Base-by-base conservation (phyloP, 768 basidiomycete species). In the Lactarius sanguifluus region DNA sequence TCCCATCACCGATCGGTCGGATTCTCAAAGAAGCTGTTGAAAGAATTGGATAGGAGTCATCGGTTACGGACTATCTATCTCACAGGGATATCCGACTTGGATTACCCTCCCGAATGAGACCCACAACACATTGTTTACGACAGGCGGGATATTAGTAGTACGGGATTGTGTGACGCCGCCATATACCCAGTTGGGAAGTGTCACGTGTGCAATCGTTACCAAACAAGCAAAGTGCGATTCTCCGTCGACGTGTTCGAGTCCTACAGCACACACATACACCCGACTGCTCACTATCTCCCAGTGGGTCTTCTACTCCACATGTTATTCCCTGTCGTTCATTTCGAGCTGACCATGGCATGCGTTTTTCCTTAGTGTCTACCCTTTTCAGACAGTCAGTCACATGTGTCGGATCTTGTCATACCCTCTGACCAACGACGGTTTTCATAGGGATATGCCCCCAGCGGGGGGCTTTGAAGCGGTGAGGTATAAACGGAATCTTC, bases 401-500 rank as follows among this genome's bases (percentile, higher is more conserved):
- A 58, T 52, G 57, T 55, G 34, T 70, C 45, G 45, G 16, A 32
- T 41, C 45, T 47, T 66, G 66, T 68, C 63, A 65, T 72, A 68
- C 66, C 64, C 59, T 66, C 55, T 57, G 52, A 65, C 64, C n/a
- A 64, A 67, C 54, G 47, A 40, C 59, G 32, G 43, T 20, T 65
- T 65, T 71, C 64, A 65, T 78, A 97, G 96, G 79, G 96, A 99
- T 75, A 90, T 99, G 87, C 96, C 96, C 72, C 96, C 96, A 50
- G 72, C 87, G 55, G 95, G 94, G 68, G 96, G 96, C 2, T 99
- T 96, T 79, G 94, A 92, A 75, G 79, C 89, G 34, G 79, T 99
- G 79, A 89, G 89, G 78, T 99, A 98, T 85, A 96, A 94, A 78
- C 91, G 96, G 71, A 96, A 96, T 78, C 85, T 98, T 57, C 95